A percentile compares a stretch with the other conserved stretches of the same genome.
These are phyloP conservation scores for Xylaria arbuscula DNA, from an alignment of 2,329 filamentous ascomycete species.

Conservation along the genomic window DNA sequence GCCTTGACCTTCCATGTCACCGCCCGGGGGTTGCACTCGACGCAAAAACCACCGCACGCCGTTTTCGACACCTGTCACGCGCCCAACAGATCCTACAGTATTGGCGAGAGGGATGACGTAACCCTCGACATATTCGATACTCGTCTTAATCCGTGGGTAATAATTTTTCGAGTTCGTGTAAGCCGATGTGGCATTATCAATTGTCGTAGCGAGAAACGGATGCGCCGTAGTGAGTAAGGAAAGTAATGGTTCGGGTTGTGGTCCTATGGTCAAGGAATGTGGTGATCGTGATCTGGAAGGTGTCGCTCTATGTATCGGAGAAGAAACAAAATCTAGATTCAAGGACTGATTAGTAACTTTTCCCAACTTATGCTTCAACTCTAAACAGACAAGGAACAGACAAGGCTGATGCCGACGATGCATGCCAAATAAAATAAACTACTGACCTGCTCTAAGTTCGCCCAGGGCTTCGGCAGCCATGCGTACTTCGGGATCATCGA, in stretches of 20 bases:
- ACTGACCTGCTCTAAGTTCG: constrained; percentile 76
- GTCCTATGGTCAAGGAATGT: constrained; percentile 53
- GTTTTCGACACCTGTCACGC: constrained; percentile 87
- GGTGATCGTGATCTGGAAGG: constrained; percentile 55
- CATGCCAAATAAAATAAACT: constrained; percentile 24
- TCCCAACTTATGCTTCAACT: constrained; percentile 20
- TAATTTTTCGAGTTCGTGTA: constrained; percentile 92
- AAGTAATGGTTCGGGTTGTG: constrained; percentile 80
- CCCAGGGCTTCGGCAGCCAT: constrained; percentile 81
- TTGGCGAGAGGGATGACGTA: constrained; percentile 88
- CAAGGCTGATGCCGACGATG: neutral
- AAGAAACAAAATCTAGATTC: constrained; percentile 71
- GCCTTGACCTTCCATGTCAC: constrained; percentile 60
- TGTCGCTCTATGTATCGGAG: constrained; percentile 62
- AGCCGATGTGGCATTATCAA: constrained; percentile 84
- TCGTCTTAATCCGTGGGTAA: constrained; percentile 87
- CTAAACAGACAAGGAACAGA: constrained; percentile 9
- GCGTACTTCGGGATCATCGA: constrained; percentile 75
- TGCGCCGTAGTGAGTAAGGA: constrained; percentile 89
- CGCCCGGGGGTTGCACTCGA: constrained; percentile 60
- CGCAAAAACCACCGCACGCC: constrained; percentile 86
- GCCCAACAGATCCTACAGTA: constrained; percentile 84
- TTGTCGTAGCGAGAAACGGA: constrained; percentile 84
- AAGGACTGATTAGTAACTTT: constrained; percentile 34
- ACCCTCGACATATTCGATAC: constrained; percentile 90